Conservation (phyloP, 2,329 filamentous ascomycete species). For the Trichoderma brevicompactum region DNA sequence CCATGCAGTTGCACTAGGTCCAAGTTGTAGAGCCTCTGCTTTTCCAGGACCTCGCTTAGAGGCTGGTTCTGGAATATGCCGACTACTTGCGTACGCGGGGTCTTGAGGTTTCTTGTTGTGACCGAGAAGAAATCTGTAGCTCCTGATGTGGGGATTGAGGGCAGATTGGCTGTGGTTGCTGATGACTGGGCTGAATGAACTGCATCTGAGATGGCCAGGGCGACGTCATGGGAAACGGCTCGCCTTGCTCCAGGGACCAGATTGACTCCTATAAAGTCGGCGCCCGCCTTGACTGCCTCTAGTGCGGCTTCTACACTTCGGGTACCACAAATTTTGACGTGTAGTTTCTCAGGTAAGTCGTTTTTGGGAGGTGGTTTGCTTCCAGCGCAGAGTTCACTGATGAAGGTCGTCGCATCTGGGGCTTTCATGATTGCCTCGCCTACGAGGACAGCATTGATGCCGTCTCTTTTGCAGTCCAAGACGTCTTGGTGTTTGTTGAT, state of each 20-base stretch:
- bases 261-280: constrained; percentile 92
- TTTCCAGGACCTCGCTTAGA: constrained; percentile 76
- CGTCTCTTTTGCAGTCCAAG: constrained; percentile 81
- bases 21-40: constrained; percentile 75
- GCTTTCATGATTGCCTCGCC: constrained; percentile 97
- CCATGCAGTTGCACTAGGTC: constrained; percentile 95
- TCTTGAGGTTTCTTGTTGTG: constrained; percentile 52
- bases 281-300: constrained; percentile 81
- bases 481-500: constrained; percentile 91
- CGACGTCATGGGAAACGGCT: constrained; percentile 77
- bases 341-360: constrained; percentile 50
- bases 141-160: constrained; percentile 37
- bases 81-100: constrained; percentile 74
- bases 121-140: constrained; percentile 74
- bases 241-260: constrained; percentile 81
- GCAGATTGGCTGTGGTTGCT: constrained; percentile 41
- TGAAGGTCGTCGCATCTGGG: constrained; percentile 79
- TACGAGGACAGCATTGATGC: constrained; percentile 90
- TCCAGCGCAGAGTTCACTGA: constrained; percentile 77
- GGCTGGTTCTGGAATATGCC: constrained; percentile 95
- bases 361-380: constrained; percentile 42
- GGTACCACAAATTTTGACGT: constrained; percentile 96
- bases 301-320: constrained; percentile 79
- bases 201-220: constrained; percentile 76
- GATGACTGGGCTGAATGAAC: constrained; percentile 67